Evolutionary conservation across 179 eudicot species (phyloP).

Genomic region (Silene coronaria): DNA sequence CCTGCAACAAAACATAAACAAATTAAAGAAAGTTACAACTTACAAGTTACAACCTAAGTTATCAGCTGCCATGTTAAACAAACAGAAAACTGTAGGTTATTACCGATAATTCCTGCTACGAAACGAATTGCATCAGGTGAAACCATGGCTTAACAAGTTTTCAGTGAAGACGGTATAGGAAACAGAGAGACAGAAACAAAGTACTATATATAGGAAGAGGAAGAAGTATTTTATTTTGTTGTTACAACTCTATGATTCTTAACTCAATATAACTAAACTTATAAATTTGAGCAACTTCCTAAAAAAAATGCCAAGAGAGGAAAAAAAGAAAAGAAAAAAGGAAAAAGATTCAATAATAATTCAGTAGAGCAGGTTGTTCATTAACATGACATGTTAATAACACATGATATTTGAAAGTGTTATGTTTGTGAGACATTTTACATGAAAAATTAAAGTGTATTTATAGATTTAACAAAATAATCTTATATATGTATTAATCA

Average conservation of each 20-base stretch:
- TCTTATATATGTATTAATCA: background rate
- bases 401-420: constrained; percentile 10
- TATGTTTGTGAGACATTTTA: background rate
- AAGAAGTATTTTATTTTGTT: background rate
- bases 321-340: background rate
- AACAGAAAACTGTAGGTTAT: background rate
- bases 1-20: constrained; percentile 21
- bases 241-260: background rate
- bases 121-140: constrained; percentile 19
- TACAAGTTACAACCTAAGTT: background rate
- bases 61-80: background rate
- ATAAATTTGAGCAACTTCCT: constrained; percentile 3
- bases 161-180: too few relatives aligned
- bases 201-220: background rate
- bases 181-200: background rate
- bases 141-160: constrained; percentile 23
- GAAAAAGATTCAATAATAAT: background rate
- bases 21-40: background rate
- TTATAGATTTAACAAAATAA: background rate
- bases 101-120: constrained; percentile 36
- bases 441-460: background rate
- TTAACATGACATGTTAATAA: constrained; percentile 22
- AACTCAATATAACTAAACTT: background rate
- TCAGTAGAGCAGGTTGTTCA: constrained; percentile 22
- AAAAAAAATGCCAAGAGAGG: too few relatives aligned